These are phyloP conservation scores for Fraxinus greggii DNA, from an alignment of 305 asterid genomes.

Conservation along the genomic window DNA sequence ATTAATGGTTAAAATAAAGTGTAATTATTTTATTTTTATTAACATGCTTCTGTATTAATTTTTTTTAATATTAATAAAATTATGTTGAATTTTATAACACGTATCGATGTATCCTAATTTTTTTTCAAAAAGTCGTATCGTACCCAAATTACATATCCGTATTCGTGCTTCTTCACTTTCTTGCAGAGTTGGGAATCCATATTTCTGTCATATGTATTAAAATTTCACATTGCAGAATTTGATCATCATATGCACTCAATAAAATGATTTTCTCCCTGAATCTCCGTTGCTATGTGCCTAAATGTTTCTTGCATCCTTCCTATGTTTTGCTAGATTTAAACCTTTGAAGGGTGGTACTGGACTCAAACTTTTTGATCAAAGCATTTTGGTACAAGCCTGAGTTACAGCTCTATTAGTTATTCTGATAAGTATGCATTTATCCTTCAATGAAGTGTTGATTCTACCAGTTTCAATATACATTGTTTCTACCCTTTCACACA, in stretches of 20 bases:
- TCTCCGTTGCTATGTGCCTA: neutral
- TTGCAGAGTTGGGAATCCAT: neutral
- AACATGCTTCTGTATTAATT: neutral
- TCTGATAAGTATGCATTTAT: conserved; percentile 20
- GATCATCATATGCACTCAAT: neutral
- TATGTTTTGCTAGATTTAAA: neutral
- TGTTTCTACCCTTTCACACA: conserved; percentile 27
- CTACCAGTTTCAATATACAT: conserved; percentile 36
- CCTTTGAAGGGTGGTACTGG: neutral
- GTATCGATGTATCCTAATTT: too few relatives aligned
- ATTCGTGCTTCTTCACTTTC: neutral
- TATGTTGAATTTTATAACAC: neutral
- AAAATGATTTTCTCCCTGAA: neutral
- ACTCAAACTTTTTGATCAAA: neutral
- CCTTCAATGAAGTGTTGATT: conserved; percentile 19
- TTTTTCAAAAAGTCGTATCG: neutral
- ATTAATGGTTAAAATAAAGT: too few relatives aligned
- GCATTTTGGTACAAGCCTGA: neutral
- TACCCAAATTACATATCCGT: neutral
- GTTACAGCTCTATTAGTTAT: neutral
- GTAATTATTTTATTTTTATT: too few relatives aligned
- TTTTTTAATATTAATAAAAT: too few relatives aligned
- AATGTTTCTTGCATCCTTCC: neutral
- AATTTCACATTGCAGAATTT: neutral
- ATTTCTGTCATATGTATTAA: neutral